Percentiles rank a stretch among this genome's conserved stretches.
Evolutionary conservation across 1,284 basidiomycete species (phyloP).

Genomic region (Microstroma glucosiphilum): DNA sequence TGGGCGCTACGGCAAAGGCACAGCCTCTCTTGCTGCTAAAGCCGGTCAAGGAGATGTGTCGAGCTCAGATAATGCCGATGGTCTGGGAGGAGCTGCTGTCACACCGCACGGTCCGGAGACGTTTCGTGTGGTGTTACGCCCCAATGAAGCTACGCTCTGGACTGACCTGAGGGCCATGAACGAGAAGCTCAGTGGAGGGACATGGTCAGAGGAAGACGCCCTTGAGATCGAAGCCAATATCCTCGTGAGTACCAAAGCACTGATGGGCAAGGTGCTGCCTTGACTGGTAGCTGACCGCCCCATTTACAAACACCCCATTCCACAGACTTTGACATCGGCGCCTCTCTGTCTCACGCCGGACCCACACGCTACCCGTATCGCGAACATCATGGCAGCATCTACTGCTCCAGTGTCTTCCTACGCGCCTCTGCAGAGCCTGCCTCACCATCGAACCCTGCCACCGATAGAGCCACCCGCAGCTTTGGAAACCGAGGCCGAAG

Average conservation of each 20-base stretch:
- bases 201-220: constrained; percentile 45
- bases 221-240: constrained; percentile 43
- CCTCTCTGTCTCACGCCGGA: constrained; percentile 46
- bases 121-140: constrained; percentile 43
- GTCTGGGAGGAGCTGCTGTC: background rate
- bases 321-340: constrained; percentile 35
- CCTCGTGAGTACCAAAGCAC: constrained; percentile 16
- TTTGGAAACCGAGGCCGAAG: background rate
- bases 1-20: constrained; percentile 1
- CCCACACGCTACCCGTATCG: constrained; percentile 40
- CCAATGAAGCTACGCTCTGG: constrained; percentile 42
- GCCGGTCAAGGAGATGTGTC: background rate
- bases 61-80: background rate
- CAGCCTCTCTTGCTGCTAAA: background rate
- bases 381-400: constrained; percentile 43
- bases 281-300: background rate
- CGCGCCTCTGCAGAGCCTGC: constrained; percentile 7
- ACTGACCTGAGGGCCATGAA: constrained; percentile 42
- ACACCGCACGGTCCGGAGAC: background rate
- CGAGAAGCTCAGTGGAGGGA: constrained; percentile 18
- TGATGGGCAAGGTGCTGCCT: background rate
- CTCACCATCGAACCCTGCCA: background rate
- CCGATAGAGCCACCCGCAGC: background rate
- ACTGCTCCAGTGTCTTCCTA: constrained; percentile 34
- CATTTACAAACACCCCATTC: background rate